Percentiles rank a stretch among this genome's conserved stretches.
These are phyloP conservation scores for Rubia peregrina DNA, from an alignment of 305 asterid genomes.

Conservation along the genomic window DNA sequence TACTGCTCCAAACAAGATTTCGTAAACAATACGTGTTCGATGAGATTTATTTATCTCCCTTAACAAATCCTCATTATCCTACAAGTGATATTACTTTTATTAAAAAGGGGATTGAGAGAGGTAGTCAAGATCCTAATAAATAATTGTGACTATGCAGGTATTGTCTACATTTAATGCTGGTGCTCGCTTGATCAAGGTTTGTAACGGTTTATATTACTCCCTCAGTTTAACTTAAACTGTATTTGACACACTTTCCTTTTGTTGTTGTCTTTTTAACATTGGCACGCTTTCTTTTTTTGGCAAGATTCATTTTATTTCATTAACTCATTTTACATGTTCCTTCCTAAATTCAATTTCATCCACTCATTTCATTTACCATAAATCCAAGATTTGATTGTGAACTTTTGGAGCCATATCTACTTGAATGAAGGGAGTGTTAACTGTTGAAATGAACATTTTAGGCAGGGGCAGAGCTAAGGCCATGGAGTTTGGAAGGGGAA, in stretches of 20 bases:
- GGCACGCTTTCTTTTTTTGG: too few species aligned
- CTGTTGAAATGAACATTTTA: background rate
- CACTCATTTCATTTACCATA: too few species aligned
- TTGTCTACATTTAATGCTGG: conserved; percentile 59
- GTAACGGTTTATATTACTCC: background rate
- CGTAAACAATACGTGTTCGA: background rate
- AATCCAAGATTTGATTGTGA: background rate
- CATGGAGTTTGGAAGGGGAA: background rate
- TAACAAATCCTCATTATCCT: background rate
- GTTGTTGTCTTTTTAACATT: too few species aligned
- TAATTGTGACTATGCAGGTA: conserved; percentile 41
- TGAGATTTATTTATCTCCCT: background rate
- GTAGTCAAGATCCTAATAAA: conserved; percentile 15
- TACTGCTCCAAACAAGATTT: background rate
- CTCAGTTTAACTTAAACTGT: too few species aligned
- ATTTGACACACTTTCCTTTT: too few species aligned
- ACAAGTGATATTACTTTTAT: background rate
- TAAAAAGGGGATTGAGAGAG: background rate
- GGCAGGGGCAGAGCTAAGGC: background rate
- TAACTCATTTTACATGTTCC: too few species aligned
- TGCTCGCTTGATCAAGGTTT: conserved; percentile 67
- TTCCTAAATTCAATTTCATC: too few species aligned
- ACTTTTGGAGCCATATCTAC: background rate
- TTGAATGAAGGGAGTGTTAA: background rate
- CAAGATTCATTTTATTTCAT: too few species aligned